phyloP scores from a whole-genome alignment of 192 early-diverging fungal genomes.

The Coemansia erecta region DNA sequence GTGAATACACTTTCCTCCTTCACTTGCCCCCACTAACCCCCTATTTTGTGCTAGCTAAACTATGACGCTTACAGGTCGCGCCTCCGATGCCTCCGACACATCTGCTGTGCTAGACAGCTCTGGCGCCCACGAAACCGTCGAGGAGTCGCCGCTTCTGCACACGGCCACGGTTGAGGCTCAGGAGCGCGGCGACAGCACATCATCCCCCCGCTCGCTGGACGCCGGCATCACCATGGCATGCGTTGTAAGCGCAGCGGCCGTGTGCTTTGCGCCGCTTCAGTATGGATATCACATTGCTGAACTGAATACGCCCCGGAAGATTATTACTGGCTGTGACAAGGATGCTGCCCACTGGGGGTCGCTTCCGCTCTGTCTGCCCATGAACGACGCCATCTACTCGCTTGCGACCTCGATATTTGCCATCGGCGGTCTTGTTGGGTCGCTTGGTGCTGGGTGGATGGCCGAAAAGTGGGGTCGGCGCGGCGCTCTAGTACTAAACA shows the following conservation, averaged over 20 bases:
- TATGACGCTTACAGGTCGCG: conserved; percentile 6
- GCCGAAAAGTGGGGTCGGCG: conserved; percentile 72
- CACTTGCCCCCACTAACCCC: no score
- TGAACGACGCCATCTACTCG: conserved; percentile 63
- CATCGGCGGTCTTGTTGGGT: conserved; percentile 61
- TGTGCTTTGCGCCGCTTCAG: conserved; percentile 49
- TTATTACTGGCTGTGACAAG: conserved; percentile 40
- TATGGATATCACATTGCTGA: conserved; percentile 54
- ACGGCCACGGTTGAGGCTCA: not conserved
- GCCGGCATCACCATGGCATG: conserved; percentile 43
- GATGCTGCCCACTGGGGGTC: conserved; percentile 13
- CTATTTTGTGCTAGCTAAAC: not conserved
- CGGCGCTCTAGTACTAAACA: conserved; percentile 64
- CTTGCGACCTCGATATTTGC: conserved; percentile 44
- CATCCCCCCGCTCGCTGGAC: conserved; percentile 19
- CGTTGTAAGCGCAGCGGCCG: conserved; percentile 24
- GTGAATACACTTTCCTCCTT: no score
- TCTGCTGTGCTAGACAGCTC: not conserved
- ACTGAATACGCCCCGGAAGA: conserved; percentile 51
- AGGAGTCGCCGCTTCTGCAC: conserved; percentile 41
- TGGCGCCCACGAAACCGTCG: conserved; percentile 11
- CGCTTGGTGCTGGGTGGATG: conserved; percentile 63
- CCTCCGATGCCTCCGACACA: conserved; percentile 1
- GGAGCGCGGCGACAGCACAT: not conserved
- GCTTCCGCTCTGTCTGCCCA: conserved; percentile 67